Conservation (phyloP, 768 basidiomycete species). For the Macrocybe gigantea region DNA sequence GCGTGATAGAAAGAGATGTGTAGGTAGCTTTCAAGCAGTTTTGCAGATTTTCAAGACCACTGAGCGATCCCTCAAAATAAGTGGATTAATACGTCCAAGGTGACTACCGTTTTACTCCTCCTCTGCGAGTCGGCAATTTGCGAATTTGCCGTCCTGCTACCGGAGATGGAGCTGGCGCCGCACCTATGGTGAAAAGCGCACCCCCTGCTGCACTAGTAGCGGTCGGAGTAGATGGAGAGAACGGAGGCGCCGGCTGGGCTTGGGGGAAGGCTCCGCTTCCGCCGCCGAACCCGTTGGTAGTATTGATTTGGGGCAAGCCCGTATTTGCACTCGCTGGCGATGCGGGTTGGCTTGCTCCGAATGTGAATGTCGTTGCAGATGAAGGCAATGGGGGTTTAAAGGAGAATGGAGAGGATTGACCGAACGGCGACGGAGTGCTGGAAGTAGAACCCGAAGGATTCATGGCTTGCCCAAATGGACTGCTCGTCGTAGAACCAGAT, state of each 20-base stretch:
- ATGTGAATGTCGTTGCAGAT: conserved; percentile 34
- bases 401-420: conserved; percentile 37
- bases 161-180: conserved; percentile 36
- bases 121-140: conserved; percentile 48
- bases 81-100: too few species aligned
- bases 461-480: conserved; percentile 35
- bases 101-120: conserved; percentile 29
- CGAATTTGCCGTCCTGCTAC: conserved; percentile 38
- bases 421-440: conserved; percentile 54
- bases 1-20: not conserved
- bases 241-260: conserved; percentile 36
- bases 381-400: conserved; percentile 38
- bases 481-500: conserved; percentile 17
- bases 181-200: conserved; percentile 55
- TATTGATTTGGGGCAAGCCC: not conserved
- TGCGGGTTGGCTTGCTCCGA: conserved; percentile 53
- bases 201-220: conserved; percentile 31
- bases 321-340: conserved; percentile 37
- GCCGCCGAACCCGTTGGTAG: not conserved
- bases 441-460: conserved; percentile 40
- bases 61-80: too few species aligned
- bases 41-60: too few species aligned
- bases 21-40: not conserved
- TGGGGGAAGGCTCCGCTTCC: conserved; percentile 6
- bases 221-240: conserved; percentile 32